A percentile compares a stretch with the other conserved stretches of the same genome.
These are phyloP conservation scores for Macrolepiota albuminosa DNA, from an alignment of 768 basidiomycete species.

Conservation along the genomic window DNA sequence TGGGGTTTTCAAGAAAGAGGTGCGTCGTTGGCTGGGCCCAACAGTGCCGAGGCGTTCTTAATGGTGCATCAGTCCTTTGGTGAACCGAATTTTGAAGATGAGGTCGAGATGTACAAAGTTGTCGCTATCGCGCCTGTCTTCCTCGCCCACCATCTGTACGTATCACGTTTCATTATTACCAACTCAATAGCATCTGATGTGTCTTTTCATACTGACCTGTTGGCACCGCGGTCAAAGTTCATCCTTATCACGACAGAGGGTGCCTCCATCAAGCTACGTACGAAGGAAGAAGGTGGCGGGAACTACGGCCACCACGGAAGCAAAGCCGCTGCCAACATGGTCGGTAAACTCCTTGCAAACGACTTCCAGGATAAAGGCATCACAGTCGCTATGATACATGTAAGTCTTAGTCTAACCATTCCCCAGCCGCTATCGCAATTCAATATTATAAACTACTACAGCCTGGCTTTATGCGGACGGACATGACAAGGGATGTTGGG, in stretches of 20 bases:
- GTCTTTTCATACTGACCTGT: constrained; percentile 12
- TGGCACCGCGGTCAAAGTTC: constrained; percentile 30
- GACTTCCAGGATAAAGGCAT: constrained; percentile 35
- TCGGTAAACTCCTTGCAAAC: constrained; percentile 34
- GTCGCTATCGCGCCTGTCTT: constrained; percentile 40
- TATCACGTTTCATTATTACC: too few species aligned
- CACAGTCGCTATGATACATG: constrained; percentile 39
- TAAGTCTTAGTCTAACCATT: constrained; percentile 13
- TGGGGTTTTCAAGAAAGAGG: constrained; percentile 35
- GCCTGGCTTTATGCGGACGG: constrained; percentile 46
- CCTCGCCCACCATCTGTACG: constrained; percentile 24
- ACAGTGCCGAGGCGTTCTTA: too few species aligned
- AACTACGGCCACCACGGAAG: constrained; percentile 47
- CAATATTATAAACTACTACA: constrained; percentile 7
- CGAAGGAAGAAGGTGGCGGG: constrained; percentile 39
- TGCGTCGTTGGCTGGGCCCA: constrained; percentile 11
- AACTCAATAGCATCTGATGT: too few species aligned
- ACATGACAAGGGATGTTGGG: constrained; percentile 41
- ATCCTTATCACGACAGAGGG: constrained; percentile 42
- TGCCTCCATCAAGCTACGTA: constrained; percentile 38
- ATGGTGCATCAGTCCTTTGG: constrained; percentile 26
- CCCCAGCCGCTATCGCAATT: not conserved
- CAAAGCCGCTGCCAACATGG: constrained; percentile 47
- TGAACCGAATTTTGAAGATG: constrained; percentile 29
- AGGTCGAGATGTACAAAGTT: constrained; percentile 42